Evolutionary conservation across 306 rosid species (phyloP), one percentile per base, ranked within the genome.

Genomic region (Prunus mira): DNA sequence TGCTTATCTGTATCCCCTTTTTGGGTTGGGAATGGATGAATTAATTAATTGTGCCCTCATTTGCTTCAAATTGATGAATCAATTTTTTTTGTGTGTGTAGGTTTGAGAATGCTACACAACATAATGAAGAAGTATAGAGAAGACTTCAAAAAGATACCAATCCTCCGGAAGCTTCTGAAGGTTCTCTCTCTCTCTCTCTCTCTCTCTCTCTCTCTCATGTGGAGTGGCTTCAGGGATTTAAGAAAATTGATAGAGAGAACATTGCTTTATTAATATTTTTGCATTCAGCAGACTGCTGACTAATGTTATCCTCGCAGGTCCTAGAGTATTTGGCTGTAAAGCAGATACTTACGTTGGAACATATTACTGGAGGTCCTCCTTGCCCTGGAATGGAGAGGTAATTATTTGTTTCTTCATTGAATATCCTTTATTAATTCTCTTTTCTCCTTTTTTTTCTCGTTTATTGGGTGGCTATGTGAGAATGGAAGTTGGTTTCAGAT

Each of bases 341-440:
- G 80, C 93, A 91, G 83, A 88, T 96, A 78, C 88, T 96, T 72
- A 89, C 96, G n/a, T 57, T 81, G 19, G 97, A 93, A 67, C 98
- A 91, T 82, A 96, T 96, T 69, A 80, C 82, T 74, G 85, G 90
- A 12, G 97, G 92, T 70, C 96, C 99, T 75, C 99, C 98, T 57
- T 88, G 92, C 73, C 88, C 65, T 20, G 97, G 97, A 88, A 93
- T 96, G 99, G 99, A 96, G 89, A 96, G 99, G 99, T 96, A 67
- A 60, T 46, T 13, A 22, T 32, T 55, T 57, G 45, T 63, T 80
- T 46, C 46, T 4, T 30, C 22, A 5, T 30, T 58, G n/a, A 71
- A 47, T 56, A 9, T 46, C 24, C 19, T 43, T 27, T 12, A 15
- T 55, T 61, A 41, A 12, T 45, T 43, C 49, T 30, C 47, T 38